Conservation (phyloP, 2,329 filamentous ascomycete genomes). For the Coniochaeta pulveracea region DNA sequence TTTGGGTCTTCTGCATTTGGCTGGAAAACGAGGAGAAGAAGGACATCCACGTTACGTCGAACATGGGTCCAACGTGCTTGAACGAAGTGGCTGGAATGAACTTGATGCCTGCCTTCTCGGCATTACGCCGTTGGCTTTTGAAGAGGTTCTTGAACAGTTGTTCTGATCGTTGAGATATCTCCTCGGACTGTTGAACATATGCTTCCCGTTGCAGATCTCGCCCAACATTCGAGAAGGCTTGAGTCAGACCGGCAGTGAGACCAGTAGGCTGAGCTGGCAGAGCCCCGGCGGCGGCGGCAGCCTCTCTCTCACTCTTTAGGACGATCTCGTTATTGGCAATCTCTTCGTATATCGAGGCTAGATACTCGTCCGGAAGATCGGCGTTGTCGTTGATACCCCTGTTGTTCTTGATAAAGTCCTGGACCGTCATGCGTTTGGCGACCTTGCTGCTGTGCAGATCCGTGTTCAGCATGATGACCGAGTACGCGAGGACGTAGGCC, state of each 20-base stretch:
- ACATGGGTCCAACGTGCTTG: conserved; percentile 95
- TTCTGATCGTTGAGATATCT: conserved; percentile 63
- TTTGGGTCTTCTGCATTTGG: conserved; percentile 86
- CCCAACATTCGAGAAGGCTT: conserved; percentile 83
- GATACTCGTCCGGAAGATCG: conserved; percentile 86
- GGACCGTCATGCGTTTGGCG: conserved; percentile 76
- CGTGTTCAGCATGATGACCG: conserved; percentile 92
- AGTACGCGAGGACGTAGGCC: conserved; percentile 91
- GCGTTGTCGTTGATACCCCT: conserved; percentile 94
- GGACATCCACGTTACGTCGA: conserved; percentile 98
- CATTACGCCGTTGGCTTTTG: conserved; percentile 74
- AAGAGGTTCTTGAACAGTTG: conserved; percentile 92
- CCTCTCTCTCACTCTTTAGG: conserved; percentile 80
- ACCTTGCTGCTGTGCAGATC: conserved; percentile 90
- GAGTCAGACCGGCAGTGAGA: conserved; percentile 72
- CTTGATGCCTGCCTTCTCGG: conserved; percentile 54
- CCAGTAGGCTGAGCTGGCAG: conserved; percentile 49
- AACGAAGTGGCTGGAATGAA: conserved; percentile 92
- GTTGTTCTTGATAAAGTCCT: conserved; percentile 99
- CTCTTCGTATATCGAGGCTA: conserved; percentile 82
- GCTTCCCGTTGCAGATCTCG: conserved; percentile 87
- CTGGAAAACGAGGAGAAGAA: conserved; percentile 91
- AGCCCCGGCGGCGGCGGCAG: conserved; percentile 68
- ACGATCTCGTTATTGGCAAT: conserved; percentile 90
- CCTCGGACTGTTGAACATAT: conserved; percentile 88